Percentiles rank a stretch among this genome's conserved stretches.
These are phyloP conservation scores for Xylaria cubensis DNA, from an alignment of 495 filamentous ascomycete species.

Conservation along the genomic window DNA sequence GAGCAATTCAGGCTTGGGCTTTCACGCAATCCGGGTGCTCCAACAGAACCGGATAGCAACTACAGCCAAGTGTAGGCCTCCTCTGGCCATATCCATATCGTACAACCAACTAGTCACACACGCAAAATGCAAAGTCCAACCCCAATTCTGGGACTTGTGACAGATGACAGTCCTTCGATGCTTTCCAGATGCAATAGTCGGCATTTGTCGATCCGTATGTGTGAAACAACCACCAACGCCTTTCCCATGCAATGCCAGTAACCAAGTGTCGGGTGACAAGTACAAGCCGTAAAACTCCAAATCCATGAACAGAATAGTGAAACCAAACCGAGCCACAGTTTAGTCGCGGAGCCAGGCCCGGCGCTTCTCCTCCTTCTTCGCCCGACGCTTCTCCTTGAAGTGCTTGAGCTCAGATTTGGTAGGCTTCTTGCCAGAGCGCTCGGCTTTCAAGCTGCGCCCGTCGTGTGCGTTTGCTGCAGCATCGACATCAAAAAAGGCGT, in stretches of 20 bases:
- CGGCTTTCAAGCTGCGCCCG: conserved; percentile 88
- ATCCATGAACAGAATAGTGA: conserved; percentile 21
- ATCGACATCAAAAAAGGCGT: conserved; percentile 97
- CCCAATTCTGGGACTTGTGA: neutral
- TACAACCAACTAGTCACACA: conserved; percentile 14
- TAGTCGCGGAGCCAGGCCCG: conserved; percentile 90
- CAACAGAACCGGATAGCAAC: conserved; percentile 1
- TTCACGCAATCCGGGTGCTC: conserved; percentile 10
- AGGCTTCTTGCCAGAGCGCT: conserved; percentile 86
- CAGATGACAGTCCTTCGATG: conserved; percentile 1
- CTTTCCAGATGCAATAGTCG: conserved; percentile 22
- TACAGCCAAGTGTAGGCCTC: neutral
- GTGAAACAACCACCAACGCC: conserved; percentile 25
- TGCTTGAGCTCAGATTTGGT: conserved; percentile 80
- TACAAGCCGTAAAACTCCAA: conserved; percentile 25
- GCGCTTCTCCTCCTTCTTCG: conserved; percentile 92
- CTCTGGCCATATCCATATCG: neutral
- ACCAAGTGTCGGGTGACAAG: conserved; percentile 21
- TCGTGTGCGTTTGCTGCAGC: conserved; percentile 93
- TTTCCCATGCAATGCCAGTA: conserved; percentile 23
- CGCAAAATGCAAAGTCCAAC: neutral
- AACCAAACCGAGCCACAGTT: neutral
- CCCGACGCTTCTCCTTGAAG: conserved; percentile 71
- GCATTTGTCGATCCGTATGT: conserved; percentile 15
- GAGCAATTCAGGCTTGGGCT: neutral